Conservation (phyloP, 2,329 filamentous ascomycete species). For the Lojkania enalia region DNA sequence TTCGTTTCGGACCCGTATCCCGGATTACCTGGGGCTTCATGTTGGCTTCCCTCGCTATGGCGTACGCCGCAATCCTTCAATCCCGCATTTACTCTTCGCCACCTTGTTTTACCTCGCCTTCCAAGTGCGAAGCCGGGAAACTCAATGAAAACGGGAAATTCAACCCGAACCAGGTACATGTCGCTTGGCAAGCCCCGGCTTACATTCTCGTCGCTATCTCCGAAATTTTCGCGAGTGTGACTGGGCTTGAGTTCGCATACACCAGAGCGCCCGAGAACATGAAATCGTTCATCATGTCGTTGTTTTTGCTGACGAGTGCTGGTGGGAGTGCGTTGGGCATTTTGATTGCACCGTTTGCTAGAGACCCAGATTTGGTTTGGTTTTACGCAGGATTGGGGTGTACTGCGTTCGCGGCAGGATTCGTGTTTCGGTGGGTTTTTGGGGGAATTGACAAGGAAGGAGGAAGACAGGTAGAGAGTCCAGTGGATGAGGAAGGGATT, state of each 20-base stretch:
- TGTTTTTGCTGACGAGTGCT: slow-evolving; percentile 65
- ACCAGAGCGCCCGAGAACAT: slow-evolving; percentile 51
- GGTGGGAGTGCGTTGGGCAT: slow-evolving; percentile 64
- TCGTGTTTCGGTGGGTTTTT: slow-evolving; percentile 59
- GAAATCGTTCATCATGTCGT: slow-evolving; percentile 55
- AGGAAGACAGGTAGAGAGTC: slow-evolving; percentile 6
- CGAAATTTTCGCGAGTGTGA: slow-evolving; percentile 54
- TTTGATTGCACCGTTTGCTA: slow-evolving; percentile 62
- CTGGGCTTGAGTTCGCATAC: slow-evolving; percentile 53
- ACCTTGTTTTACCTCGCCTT: slow-evolving; percentile 56
- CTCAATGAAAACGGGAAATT: slow-evolving; percentile 31
- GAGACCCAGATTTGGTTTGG: slow-evolving; percentile 68
- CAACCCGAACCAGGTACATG: slow-evolving; percentile 49
- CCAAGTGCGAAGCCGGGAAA: slow-evolving; percentile 42
- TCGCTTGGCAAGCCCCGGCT: slow-evolving; percentile 51
- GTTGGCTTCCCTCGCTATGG: slow-evolving; percentile 57
- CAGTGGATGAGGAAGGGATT: slow-evolving; percentile 20
- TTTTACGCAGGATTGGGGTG: slow-evolving; percentile 64
- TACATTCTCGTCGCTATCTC: slow-evolving; percentile 51
- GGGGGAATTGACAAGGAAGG: slow-evolving; percentile 21
- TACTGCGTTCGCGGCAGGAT: slow-evolving; percentile 54
- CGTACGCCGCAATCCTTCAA: slow-evolving; percentile 61
- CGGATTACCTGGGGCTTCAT: slow-evolving; percentile 58
- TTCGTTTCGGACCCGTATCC: slow-evolving; percentile 55
- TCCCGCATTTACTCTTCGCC: slow-evolving; percentile 57